These are phyloP conservation scores for Vanrija humicola DNA, from an alignment of 1,284 basidiomycete genomes.

Conservation along the genomic window DNA sequence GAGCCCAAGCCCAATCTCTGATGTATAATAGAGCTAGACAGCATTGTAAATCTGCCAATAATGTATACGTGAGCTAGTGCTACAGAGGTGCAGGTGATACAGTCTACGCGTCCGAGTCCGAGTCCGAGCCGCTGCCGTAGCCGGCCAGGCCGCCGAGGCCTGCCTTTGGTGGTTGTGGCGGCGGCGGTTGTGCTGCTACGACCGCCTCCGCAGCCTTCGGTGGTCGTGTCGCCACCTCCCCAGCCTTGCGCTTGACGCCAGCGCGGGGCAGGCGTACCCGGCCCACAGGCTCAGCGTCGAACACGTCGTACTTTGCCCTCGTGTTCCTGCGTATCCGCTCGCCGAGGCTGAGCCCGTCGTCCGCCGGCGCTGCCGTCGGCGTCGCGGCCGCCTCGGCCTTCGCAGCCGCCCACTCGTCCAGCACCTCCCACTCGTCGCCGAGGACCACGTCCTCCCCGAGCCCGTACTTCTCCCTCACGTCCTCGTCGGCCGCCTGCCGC, in stretches of 20 bases:
- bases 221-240: background rate
- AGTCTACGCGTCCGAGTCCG: no score
- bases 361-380: background rate
- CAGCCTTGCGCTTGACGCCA: background rate
- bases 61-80: no score
- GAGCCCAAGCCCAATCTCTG: no score
- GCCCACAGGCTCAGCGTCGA: background rate
- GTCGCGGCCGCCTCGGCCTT: slow-evolving; percentile 3
- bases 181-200: no score
- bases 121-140: background rate
- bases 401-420: slow-evolving; percentile 30
- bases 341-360: background rate
- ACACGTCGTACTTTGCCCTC: background rate
- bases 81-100: no score
- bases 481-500: slow-evolving; percentile 56
- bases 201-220: no score
- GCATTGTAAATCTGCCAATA: no score
- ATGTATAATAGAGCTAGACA: no score
- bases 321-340: background rate
- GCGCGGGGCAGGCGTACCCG: background rate
- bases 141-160: background rate
- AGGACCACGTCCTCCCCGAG: slow-evolving; percentile 56
- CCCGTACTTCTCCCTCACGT: slow-evolving; percentile 66
- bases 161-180: background rate
- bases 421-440: slow-evolving; percentile 31